phyloP scores from a whole-genome alignment of 1,284 basidiomycete genomes.

The Spongiforma sp. region DNA sequence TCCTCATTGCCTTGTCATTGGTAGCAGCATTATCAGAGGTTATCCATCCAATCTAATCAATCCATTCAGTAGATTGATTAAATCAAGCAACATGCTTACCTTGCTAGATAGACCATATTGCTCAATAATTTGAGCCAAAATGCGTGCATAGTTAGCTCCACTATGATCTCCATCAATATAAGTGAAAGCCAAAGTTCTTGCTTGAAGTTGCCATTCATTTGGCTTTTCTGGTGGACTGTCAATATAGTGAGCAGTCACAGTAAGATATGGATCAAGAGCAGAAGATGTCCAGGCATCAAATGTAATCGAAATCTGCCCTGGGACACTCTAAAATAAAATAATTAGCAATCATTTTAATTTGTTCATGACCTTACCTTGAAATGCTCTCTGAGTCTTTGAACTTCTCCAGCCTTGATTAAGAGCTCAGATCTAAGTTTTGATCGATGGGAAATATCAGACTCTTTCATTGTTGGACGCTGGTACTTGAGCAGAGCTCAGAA shows the following conservation, averaged over 20 bases:
- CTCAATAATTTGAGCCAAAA: neutral
- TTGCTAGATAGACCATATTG: neutral
- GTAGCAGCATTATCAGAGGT: neutral
- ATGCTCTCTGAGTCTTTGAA: neutral
- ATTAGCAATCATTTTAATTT: neutral
- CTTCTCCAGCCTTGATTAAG: neutral
- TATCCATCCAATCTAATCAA: neutral
- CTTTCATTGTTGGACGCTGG: neutral
- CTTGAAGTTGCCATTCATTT: neutral
- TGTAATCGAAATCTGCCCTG: neutral
- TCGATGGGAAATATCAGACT: neutral
- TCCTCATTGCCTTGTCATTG: neutral
- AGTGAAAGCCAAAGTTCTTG: neutral
- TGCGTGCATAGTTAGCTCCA: neutral
- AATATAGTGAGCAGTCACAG: neutral
- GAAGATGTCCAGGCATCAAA: neutral
- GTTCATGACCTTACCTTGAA: neutral
- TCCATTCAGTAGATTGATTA: neutral
- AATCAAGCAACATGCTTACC: neutral
- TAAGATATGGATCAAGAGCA: neutral
- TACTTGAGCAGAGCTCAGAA: neutral
- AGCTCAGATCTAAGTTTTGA: neutral
- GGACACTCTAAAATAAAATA: neutral
- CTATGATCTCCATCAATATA: neutral
- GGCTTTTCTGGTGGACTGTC: neutral